A percentile compares a stretch with the other conserved stretches of the same genome.
These are phyloP conservation scores for Aspergillus vadensis DNA, from an alignment of 2,329 filamentous ascomycete genomes.

Conservation along the genomic window DNA sequence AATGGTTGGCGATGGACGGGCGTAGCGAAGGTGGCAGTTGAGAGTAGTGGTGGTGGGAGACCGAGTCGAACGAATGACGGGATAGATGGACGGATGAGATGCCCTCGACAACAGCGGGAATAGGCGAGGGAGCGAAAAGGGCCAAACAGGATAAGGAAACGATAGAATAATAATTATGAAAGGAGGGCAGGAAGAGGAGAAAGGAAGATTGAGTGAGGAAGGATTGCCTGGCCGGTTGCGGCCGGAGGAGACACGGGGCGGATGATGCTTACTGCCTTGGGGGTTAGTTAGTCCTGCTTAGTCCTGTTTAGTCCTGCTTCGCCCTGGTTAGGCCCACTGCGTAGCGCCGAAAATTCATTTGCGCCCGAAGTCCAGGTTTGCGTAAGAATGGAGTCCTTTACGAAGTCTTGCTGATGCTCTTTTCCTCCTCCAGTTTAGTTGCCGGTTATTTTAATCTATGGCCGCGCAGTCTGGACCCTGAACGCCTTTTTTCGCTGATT, in stretches of 20 bases:
- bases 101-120: neutral
- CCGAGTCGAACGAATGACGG: conserved; percentile 9
- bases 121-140: conserved; percentile 1
- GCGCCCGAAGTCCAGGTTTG: neutral
- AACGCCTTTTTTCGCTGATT: neutral
- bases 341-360: neutral
- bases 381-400: neutral
- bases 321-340: neutral
- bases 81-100: neutral
- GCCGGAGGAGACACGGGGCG: conserved; percentile 5
- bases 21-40: neutral
- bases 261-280: neutral
- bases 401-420: neutral
- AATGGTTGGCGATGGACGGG: neutral
- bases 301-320: no score
- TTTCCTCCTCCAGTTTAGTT: neutral
- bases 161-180: neutral
- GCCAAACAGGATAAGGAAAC: conserved; percentile 4
- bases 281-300: neutral
- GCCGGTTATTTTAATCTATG: conserved; percentile 2
- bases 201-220: neutral
- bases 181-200: conserved; percentile 11
- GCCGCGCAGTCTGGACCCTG: conserved; percentile 4
- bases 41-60: neutral
- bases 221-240: conserved; percentile 13